Evolutionary conservation across 2,329 filamentous ascomycete genomes (phyloP).

Genomic region (Colletotrichum horii): DNA sequence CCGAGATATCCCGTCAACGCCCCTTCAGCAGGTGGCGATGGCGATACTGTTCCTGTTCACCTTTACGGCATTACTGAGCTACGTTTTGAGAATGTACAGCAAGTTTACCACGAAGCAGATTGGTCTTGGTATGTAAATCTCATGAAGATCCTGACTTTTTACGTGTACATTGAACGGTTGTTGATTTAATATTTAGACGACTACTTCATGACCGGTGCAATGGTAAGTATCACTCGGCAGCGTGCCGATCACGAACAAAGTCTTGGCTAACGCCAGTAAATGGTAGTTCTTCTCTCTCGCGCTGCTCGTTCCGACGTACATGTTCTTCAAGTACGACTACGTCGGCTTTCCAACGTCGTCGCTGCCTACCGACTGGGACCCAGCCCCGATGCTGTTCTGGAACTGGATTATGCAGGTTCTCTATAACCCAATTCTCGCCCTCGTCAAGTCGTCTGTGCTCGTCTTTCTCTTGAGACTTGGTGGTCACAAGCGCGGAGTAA

Average conservation of each 20-base stretch:
- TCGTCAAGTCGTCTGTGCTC: constrained; percentile 39
- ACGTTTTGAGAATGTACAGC: constrained; percentile 29
- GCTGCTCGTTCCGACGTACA: not conserved
- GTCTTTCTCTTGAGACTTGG: constrained; percentile 36
- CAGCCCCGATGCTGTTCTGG: constrained; percentile 3
- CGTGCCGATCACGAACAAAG: not conserved
- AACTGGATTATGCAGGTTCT: constrained; percentile 33
- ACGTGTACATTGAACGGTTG: not conserved
- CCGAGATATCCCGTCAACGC: constrained; percentile 33
- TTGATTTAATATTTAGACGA: not conserved
- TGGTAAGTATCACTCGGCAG: not conserved
- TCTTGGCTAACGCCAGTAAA: not conserved
- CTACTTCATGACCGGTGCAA: constrained; percentile 8
- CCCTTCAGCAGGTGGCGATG: constrained; percentile 33
- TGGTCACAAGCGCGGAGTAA: constrained; percentile 31
- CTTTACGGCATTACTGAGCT: constrained; percentile 25
- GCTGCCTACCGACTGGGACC: not conserved
- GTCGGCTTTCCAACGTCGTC: not conserved
- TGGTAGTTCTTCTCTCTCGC: not conserved
- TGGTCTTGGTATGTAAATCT: not conserved
- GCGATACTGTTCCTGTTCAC: constrained; percentile 38
- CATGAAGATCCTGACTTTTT: not conserved
- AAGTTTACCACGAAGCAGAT: not conserved
- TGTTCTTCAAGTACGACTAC: constrained; percentile 16
- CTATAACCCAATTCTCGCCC: constrained; percentile 51